Evolutionary conservation across 768 basidiomycete species (phyloP).

Genomic region (Exidia glandulosa): DNA sequence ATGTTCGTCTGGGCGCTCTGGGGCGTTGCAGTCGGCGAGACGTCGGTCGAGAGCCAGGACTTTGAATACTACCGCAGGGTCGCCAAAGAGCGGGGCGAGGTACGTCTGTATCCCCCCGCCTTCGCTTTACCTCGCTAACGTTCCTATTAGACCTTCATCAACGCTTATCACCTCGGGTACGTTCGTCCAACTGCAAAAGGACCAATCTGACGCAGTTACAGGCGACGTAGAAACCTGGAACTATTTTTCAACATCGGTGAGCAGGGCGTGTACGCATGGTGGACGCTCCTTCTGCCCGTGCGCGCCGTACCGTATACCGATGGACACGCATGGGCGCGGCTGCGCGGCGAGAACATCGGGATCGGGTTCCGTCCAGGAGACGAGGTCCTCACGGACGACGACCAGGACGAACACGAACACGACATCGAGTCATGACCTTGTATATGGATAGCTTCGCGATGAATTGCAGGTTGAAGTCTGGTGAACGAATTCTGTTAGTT

Average conservation of each 20-base stretch:
- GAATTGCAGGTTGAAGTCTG: too few species aligned
- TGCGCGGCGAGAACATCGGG: slow-evolving; percentile 51
- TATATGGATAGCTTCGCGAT: too few species aligned
- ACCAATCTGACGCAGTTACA: slow-evolving; percentile 13
- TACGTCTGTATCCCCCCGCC: slow-evolving; percentile 19
- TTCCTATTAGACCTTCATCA: slow-evolving; percentile 55
- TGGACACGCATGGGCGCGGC: slow-evolving; percentile 70
- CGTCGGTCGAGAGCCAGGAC: slow-evolving; percentile 84
- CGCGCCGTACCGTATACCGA: slow-evolving; percentile 74
- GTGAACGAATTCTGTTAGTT: too few species aligned
- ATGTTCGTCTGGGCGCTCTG: slow-evolving; percentile 69
- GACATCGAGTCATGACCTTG: too few species aligned
- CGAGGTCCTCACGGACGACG: slow-evolving; percentile 69
- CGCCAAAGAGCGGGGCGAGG: slow-evolving; percentile 61
- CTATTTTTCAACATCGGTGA: slow-evolving; percentile 82
- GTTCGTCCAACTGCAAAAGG: slow-evolving; percentile 8
- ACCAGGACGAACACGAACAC: too few species aligned
- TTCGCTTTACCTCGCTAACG: neutral
- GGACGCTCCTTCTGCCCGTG: slow-evolving; percentile 75
- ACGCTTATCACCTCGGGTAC: slow-evolving; percentile 85
- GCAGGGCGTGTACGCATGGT: slow-evolving; percentile 67
- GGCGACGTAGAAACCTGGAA: slow-evolving; percentile 54
- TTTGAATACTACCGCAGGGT: slow-evolving; percentile 62
- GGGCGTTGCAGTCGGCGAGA: slow-evolving; percentile 65
- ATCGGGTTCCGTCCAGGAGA: slow-evolving; percentile 60